Conservation (phyloP, 2,329 filamentous ascomycete genomes). For the Colletotrichum coccodes region DNA sequence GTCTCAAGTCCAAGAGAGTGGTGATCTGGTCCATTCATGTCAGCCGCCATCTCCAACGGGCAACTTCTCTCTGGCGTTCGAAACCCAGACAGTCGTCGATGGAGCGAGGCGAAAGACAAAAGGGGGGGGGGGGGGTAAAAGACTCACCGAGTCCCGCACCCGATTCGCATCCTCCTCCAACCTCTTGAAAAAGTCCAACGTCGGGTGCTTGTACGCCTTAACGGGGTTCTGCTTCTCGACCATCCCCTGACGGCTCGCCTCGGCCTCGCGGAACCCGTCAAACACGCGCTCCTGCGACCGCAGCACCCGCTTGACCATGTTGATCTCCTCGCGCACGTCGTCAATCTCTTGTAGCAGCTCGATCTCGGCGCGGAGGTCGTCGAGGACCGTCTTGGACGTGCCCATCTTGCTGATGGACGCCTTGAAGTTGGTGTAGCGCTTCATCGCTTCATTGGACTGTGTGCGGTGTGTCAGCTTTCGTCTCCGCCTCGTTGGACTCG, state of each 20-base stretch:
- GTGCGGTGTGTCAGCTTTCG: neutral
- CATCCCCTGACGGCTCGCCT: neutral
- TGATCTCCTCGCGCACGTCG: constrained; percentile 32
- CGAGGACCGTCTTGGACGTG: constrained; percentile 31
- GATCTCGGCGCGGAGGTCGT: constrained; percentile 37
- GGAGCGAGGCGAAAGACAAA: no score
- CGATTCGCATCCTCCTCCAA: constrained; percentile 32
- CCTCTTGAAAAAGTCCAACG: constrained; percentile 32
- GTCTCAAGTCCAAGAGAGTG: constrained; percentile 30
- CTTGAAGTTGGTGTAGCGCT: constrained; percentile 33
- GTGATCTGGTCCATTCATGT: constrained; percentile 22
- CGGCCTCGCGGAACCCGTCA: constrained; percentile 26
- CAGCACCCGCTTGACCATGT: constrained; percentile 33
- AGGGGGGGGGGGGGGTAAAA: no score
- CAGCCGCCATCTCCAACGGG: neutral
- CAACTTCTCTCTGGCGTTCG: no score
- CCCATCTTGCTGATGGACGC: constrained; percentile 33
- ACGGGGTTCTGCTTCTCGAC: neutral
- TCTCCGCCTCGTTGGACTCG: neutral
- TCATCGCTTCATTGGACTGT: constrained; percentile 35
- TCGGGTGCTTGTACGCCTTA: constrained; percentile 30
- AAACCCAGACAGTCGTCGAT: no score
- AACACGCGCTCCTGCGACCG: constrained; percentile 33
- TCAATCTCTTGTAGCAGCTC: constrained; percentile 34
- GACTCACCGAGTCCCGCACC: constrained; percentile 31